Evolutionary conservation across 768 basidiomycete species (phyloP).

Genomic region (Podaxis sp.): DNA sequence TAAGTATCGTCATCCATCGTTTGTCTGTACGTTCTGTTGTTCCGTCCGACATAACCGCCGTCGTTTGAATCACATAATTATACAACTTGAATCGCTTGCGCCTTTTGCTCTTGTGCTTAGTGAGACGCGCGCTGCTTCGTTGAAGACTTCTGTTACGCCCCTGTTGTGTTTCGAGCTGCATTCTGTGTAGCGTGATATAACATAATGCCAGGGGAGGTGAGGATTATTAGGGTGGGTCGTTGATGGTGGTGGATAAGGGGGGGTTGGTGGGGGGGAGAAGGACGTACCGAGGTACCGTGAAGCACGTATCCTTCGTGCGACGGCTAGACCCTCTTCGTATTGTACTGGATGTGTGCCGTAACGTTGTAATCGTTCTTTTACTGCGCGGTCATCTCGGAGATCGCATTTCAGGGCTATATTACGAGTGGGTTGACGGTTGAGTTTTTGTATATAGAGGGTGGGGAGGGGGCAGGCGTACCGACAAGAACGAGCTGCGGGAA

Average conservation of each 20-base stretch:
- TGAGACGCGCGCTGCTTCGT: conserved; percentile 87
- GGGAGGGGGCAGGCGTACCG: conserved; percentile 54
- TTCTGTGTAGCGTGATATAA: conserved; percentile 54
- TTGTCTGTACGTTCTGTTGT: not conserved
- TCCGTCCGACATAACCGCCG: not conserved
- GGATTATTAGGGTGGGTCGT: too few relatives aligned
- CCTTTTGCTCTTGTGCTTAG: conserved; percentile 74
- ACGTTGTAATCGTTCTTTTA: conserved; percentile 71
- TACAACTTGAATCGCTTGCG: conserved; percentile 51
- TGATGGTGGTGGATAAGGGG: not conserved
- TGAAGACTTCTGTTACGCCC: conserved; percentile 91
- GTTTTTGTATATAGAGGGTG: conserved; percentile 1
- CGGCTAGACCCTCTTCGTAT: conserved; percentile 90
- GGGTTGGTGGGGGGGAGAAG: not conserved
- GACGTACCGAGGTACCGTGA: conserved; percentile 88
- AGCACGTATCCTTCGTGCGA: conserved; percentile 88
- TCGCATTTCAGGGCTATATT: conserved; percentile 89
- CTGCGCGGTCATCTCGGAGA: conserved; percentile 78
- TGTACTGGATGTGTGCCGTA: conserved; percentile 73
- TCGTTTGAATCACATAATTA: conserved; percentile 55
- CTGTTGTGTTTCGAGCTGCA: conserved; percentile 97
- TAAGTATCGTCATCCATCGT: not conserved
- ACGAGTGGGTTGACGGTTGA: not conserved
- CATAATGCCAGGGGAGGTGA: too few relatives aligned
- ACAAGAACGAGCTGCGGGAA: conserved; percentile 75